Conservation (phyloP, 305 asterid genomes). For the Euphrasia arctica region DNA sequence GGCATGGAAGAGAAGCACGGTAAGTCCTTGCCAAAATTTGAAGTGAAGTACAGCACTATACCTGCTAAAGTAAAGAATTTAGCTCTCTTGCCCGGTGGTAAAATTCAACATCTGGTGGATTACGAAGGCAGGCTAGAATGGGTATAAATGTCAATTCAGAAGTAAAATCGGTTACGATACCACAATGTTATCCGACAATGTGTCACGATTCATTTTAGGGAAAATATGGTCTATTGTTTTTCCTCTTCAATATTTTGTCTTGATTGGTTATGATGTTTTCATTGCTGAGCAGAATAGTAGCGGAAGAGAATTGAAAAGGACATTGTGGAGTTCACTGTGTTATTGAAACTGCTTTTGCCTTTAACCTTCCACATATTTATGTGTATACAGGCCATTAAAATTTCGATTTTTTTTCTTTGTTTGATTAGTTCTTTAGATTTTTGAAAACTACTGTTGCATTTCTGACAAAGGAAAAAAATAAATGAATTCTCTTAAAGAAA, state of each 20-base stretch:
- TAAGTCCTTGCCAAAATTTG: slow-evolving; percentile 47
- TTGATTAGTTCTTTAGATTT: too few species aligned
- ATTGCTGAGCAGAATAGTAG: slow-evolving; percentile 14
- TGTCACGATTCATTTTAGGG: slow-evolving; percentile 26
- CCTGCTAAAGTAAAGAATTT: slow-evolving; percentile 58
- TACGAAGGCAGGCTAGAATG: slow-evolving; percentile 62
- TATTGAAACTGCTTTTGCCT: slow-evolving; percentile 15
- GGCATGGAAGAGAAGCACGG: slow-evolving; percentile 36
- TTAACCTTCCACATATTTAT: slow-evolving; percentile 18
- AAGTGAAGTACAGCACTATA: slow-evolving; percentile 52
- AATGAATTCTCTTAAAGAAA: too few species aligned
- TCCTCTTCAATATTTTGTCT: slow-evolving; percentile 14
- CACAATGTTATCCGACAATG: background rate
- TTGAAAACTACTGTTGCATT: too few species aligned
- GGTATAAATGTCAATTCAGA: slow-evolving; percentile 36
- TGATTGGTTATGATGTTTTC: slow-evolving; percentile 10
- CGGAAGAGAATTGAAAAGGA: slow-evolving; percentile 2
- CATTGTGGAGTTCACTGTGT: slow-evolving; percentile 9
- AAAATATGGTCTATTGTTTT: slow-evolving; percentile 8
- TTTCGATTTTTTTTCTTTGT: slow-evolving; percentile 8
- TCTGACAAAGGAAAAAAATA: too few species aligned
- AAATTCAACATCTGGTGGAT: slow-evolving; percentile 64
- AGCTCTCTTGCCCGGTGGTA: slow-evolving; percentile 54
- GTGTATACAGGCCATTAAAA: slow-evolving; percentile 31
- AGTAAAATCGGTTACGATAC: slow-evolving; percentile 2